Evolutionary conservation across 2,329 filamentous ascomycete species (phyloP).

Genomic region (Colletotrichum sp.): DNA sequence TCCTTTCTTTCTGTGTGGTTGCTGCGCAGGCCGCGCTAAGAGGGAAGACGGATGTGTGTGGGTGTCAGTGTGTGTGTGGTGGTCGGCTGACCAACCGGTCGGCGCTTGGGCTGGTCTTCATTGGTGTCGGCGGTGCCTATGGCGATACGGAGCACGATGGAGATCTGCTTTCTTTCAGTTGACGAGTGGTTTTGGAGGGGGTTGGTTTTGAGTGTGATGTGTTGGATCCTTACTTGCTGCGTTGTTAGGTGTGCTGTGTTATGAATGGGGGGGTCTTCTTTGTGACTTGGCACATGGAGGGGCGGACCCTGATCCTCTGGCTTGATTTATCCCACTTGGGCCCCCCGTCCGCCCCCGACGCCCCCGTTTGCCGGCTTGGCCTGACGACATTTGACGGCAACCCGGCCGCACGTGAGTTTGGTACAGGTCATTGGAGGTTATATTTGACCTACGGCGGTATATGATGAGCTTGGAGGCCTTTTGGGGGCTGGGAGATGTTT

Average conservation of each 20-base stretch:
- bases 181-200: not conserved
- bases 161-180: not conserved
- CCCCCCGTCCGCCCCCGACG: not conserved
- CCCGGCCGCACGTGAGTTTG: not conserved
- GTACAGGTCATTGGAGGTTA: not conserved
- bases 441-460: not conserved
- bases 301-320: not conserved
- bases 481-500: not conserved
- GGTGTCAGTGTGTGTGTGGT: not conserved
- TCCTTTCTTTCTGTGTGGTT: not conserved
- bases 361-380: not conserved
- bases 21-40: not conserved
- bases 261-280: not conserved
- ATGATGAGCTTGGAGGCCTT: not conserved
- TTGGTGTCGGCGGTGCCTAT: not conserved
- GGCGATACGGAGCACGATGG: not conserved
- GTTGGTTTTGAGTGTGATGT: not conserved
- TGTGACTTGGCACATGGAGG: not conserved
- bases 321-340: not conserved
- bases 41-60: not conserved
- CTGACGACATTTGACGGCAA: not conserved
- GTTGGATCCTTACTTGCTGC: not conserved
- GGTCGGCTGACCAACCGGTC: not conserved
- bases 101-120: not conserved
- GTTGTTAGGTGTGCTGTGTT: not conserved